Base-by-base conservation (phyloP, 306 rosid genomes). In the Nissolia schottii region DNA sequence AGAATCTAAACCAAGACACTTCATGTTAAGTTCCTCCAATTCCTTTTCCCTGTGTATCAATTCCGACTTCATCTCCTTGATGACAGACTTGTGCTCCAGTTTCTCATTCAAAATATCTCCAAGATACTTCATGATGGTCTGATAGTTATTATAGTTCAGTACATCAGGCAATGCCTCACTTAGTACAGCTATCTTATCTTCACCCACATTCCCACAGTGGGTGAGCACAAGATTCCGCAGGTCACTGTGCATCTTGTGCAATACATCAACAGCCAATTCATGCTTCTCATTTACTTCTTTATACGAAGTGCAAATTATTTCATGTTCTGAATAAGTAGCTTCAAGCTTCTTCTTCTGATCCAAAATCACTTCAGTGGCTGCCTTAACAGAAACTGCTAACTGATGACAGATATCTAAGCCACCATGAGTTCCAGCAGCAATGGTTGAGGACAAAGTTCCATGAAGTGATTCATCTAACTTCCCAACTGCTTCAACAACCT, bases 331-430 rank as follows among this genome's bases (percentile, higher is more conserved):
- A 24, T 43, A 66, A 66, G 88, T 74, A 78, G 79, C 80, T 74
- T 89, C 91, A 76, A 89, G 88, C 73, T 84, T 86, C 71, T 73
- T 80, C 80, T 29, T 83, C 79, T 89, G 67, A 72, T 84, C 91
- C 74, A 81, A 81, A 83, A 94, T 85, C 81, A 86, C 71, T 82
- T 83, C 83, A 63, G 75, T 69, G 58, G 95, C 89, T 3, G 74
- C 90, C 74, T 76, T 69, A 32, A 89, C 84, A 56, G 92, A 89
- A 80, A 83, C 82, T 46, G 79, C 82, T 29, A 88, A 60, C 74
- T 27, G 46, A 37, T 81, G 73, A 59, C 67, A 34, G 60, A 79
- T 27, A 46, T 82, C 80, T 53, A 55, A 69, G 35, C 74, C 55
- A 67, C 77, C 70, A 41, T 56, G 61, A 46, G 79, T 0, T 28